Conservation (phyloP, 2,329 filamentous ascomycete species). For the Claviceps sp. region DNA sequence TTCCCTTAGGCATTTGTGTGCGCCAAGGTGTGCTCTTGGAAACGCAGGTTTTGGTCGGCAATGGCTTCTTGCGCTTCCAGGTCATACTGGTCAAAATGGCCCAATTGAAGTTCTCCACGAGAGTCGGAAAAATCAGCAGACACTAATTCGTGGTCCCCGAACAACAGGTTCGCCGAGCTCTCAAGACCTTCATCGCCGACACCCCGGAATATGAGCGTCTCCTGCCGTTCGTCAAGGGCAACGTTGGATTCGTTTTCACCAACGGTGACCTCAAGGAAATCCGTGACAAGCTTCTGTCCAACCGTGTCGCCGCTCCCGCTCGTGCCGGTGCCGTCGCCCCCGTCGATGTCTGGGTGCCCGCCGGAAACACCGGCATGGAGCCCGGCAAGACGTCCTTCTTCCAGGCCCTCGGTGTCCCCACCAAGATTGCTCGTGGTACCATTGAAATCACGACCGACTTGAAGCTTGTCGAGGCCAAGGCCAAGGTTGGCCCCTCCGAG, state of each 20-base stretch:
- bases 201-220: constrained; percentile 96
- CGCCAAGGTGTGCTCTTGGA: not conserved
- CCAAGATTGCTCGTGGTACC: constrained; percentile 99
- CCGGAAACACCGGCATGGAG: constrained; percentile 99
- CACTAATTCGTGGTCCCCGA: not conserved
- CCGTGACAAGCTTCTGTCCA: constrained; percentile 87
- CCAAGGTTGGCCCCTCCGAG: constrained; percentile 97
- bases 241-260: constrained; percentile 99
- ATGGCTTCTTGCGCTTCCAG: not conserved
- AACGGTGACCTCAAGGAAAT: constrained; percentile 84
- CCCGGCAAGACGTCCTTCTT: constrained; percentile 99
- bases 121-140: not conserved
- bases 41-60: not conserved
- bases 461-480: constrained; percentile 87
- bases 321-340: constrained; percentile 96
- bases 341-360: constrained; percentile 83
- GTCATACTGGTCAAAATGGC: not conserved
- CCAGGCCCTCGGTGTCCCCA: constrained; percentile 99
- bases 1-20: not conserved
- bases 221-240: constrained; percentile 89
- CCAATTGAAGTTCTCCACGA: not conserved
- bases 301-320: constrained; percentile 95
- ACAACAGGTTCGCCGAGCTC: constrained; percentile 74
- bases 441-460: constrained; percentile 98
- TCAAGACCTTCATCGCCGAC: constrained; percentile 86